Conservation (phyloP, 179 eudicot genomes). For the Gypsophila paniculata region DNA sequence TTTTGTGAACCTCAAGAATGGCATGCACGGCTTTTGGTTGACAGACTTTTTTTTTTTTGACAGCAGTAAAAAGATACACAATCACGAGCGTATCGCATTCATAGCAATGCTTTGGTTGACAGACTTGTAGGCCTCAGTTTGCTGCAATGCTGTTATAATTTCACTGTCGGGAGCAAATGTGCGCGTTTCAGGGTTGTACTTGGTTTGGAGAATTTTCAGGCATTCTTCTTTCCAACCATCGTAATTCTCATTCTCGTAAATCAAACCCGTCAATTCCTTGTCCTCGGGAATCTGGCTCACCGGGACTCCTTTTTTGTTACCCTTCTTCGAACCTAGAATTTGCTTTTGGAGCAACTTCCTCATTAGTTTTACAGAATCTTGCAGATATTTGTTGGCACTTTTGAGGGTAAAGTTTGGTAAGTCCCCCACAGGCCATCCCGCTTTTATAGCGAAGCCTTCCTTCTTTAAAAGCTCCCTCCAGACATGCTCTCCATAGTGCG, state of each 20-base stretch:
- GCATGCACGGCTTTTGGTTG: constrained; percentile 78
- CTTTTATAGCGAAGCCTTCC: constrained; percentile 62
- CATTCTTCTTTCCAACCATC: constrained; percentile 83
- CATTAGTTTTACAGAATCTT: constrained; percentile 55
- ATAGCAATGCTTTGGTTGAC: no score
- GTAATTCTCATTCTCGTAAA: constrained; percentile 66
- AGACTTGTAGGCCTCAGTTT: constrained; percentile 44
- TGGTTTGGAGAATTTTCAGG: constrained; percentile 54
- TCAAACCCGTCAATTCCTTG: constrained; percentile 40
- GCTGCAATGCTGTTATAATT: constrained; percentile 52
- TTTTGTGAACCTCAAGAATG: constrained; percentile 73
- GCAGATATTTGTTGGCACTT: constrained; percentile 69
- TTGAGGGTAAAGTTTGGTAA: constrained; percentile 62
- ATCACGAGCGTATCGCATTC: no score
- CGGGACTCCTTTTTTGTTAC: constrained; percentile 31
- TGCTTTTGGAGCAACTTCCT: constrained; percentile 77
- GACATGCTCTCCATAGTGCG: constrained; percentile 67
- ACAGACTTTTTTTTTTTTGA: no score
- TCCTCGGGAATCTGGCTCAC: constrained; percentile 27
- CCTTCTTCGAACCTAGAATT: constrained; percentile 61
- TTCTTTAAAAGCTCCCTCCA: constrained; percentile 73
- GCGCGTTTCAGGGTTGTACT: constrained; percentile 32
- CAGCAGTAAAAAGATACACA: no score
- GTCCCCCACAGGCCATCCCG: constrained; percentile 68
- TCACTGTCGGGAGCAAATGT: constrained; percentile 70